Base-by-base conservation (phyloP, 2,329 filamentous ascomycete genomes). In the Pseudogymnoascus sp. region DNA sequence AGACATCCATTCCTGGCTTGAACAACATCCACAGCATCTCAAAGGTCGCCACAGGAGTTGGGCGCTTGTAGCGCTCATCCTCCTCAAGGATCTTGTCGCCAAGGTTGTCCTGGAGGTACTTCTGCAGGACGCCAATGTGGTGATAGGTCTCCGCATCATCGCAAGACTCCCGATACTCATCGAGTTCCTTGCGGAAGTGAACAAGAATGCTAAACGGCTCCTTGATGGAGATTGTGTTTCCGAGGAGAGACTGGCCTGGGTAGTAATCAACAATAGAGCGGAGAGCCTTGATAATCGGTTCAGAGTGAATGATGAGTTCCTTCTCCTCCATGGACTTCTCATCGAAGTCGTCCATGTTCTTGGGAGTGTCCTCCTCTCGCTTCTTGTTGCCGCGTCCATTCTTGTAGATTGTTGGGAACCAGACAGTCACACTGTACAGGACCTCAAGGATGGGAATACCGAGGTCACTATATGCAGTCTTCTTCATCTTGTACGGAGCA, bases 141-240 rank as follows among this genome's bases (percentile, higher is more conserved):
- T 67, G 65, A 25, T 29, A 55, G 9, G 65, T 65, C 33, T 67
- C 66, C 5, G 62, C 65, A 62, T 67, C 65, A 27, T 63, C 65
- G 52, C 65, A 67, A 7, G 59, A 52, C 27, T 66, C 61, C 40
- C 64, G 64, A 48, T 67, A 67, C 36, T 62, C 63, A 36, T 68
- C 64, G 10, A 68, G 59, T 36, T 69, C 67, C 29, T 67, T 61
- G 25, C 67, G 61, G 60, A 67, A 64, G 37, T 69, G 66, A 8
- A 74, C 60, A 69, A 77, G 52, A 64, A 79, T 27, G 73, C 76
- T 5, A 64, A 69, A 63, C 76, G 78, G 77, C 72, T 69, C 67
- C 42, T 67, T 64, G 21, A 69, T 61, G 2, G 64, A 61, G 13
- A 69, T 67, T 31, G 63, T 64, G 15, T 68, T 64, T 15, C 66